These are phyloP conservation scores for Aspergillus versicolor DNA, from an alignment of 2,329 filamentous ascomycete species.

Conservation along the genomic window DNA sequence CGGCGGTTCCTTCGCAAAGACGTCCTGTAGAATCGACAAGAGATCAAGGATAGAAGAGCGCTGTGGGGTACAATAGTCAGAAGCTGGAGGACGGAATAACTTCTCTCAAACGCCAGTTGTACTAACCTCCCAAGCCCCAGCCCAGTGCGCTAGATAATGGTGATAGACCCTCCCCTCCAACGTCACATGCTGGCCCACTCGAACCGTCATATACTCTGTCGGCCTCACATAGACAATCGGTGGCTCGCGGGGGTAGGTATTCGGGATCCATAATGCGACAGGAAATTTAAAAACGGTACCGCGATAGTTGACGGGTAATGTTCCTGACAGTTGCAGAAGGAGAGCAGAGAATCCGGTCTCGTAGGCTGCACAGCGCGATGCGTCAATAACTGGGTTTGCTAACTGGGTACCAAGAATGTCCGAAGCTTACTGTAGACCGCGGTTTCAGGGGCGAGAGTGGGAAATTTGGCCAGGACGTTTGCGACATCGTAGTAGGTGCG, in stretches of 20 bases:
- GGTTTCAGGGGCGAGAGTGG: constrained; percentile 78
- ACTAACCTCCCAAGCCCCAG: constrained; percentile 84
- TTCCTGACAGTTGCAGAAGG: constrained; percentile 81
- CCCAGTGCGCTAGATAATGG: constrained; percentile 89
- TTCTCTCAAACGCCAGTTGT: neutral
- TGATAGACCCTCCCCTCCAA: constrained; percentile 93
- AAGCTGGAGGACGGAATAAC: neutral
- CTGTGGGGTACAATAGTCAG: constrained; percentile 37
- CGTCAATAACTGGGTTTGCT: neutral
- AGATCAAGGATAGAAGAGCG: constrained; percentile 84
- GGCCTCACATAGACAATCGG: constrained; percentile 88
- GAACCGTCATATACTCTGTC: constrained; percentile 81
- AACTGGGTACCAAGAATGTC: neutral
- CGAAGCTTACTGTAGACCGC: constrained; percentile 82
- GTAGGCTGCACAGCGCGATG: constrained; percentile 61
- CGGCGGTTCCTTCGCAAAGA: constrained; percentile 94
- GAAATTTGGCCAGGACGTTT: constrained; percentile 74
- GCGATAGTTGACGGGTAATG: constrained; percentile 86
- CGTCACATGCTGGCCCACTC: constrained; percentile 92
- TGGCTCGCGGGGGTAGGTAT: constrained; percentile 80
- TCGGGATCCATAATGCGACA: constrained; percentile 87
- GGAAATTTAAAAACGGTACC: constrained; percentile 89
- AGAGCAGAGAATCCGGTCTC: constrained; percentile 84
- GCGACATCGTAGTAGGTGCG: constrained; percentile 90
- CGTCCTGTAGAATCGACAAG: constrained; percentile 73